Conservation (phyloP, 2,329 filamentous ascomycete genomes). For the Cladosporium sphaerospermum region DNA sequence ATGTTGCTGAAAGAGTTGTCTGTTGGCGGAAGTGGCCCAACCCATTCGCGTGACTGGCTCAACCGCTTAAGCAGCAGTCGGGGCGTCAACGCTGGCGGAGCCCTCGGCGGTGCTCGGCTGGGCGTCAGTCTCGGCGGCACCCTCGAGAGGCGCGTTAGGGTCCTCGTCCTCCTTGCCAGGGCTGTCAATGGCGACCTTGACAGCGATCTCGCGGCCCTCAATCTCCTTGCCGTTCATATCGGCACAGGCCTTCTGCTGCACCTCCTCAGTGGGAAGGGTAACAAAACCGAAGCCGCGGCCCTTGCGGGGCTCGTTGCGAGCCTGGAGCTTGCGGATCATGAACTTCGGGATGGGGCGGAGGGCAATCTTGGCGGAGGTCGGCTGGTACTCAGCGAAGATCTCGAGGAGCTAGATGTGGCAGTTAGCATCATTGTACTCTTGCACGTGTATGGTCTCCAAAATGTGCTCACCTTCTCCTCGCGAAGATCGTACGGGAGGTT, state of each 20-base stretch:
- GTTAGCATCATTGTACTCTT: conserved; percentile 11
- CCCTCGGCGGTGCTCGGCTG: conserved; percentile 29
- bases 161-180: conserved; percentile 94
- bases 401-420: conserved; percentile 72
- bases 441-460: not conserved
- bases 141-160: conserved; percentile 44
- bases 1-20: conserved; percentile 10
- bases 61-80: conserved; percentile 19
- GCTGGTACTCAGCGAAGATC: conserved; percentile 87
- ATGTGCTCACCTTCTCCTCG: conserved; percentile 76
- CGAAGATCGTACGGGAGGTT: conserved; percentile 97
- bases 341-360: conserved; percentile 97
- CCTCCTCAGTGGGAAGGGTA: conserved; percentile 86
- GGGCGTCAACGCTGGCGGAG: conserved; percentile 27
- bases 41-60: not conserved
- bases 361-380: conserved; percentile 94
- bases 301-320: conserved; percentile 96
- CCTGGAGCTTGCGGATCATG: conserved; percentile 99
- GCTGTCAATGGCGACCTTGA: conserved; percentile 99
- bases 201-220: conserved; percentile 95
- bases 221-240: conserved; percentile 99
- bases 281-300: conserved; percentile 98
- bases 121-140: conserved; percentile 26
- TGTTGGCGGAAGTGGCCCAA: not conserved
- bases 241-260: conserved; percentile 90